phyloP scores from a whole-genome alignment of 2,329 filamentous ascomycete genomes.

The Shiraia sp. region DNA sequence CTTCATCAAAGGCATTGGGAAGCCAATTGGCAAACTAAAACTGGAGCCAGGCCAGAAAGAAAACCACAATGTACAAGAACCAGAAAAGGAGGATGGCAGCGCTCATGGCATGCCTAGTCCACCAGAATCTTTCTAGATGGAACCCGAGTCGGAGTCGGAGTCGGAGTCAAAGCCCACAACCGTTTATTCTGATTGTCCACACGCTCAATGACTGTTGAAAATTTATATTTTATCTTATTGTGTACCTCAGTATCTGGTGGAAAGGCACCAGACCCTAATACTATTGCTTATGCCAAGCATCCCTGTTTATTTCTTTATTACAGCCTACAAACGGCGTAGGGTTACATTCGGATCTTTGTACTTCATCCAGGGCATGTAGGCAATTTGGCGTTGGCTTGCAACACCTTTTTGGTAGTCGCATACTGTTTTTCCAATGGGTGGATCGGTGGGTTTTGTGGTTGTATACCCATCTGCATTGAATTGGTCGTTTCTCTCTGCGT shows the following conservation, averaged over 20 bases:
- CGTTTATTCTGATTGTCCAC: no score
- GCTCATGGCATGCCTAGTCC: slow-evolving; percentile 80
- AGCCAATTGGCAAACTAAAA: slow-evolving; percentile 60
- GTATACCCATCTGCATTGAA: slow-evolving; percentile 41
- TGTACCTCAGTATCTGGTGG: no score
- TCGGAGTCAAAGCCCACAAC: no score
- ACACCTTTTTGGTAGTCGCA: slow-evolving; percentile 10
- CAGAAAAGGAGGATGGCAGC: slow-evolving; percentile 68
- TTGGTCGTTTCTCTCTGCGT: slow-evolving; percentile 15
- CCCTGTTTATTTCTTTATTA: no score
- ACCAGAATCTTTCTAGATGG: slow-evolving; percentile 63
- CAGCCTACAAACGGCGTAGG: background rate
- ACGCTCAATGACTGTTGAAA: no score
- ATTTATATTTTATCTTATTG: slow-evolving; percentile 1
- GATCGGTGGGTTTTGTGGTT: slow-evolving; percentile 29
- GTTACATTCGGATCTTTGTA: background rate
- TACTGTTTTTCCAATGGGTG: slow-evolving; percentile 15
- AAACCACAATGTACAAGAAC: slow-evolving; percentile 62
- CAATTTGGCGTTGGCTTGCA: slow-evolving; percentile 20
- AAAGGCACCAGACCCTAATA: background rate
- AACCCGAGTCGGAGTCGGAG: background rate
- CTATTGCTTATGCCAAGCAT: no score
- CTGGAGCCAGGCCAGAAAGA: slow-evolving; percentile 61
- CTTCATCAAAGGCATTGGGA: slow-evolving; percentile 47
- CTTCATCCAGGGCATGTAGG: background rate